Base-by-base conservation (phyloP, 768 basidiomycete genomes). In the Termitomyces bulborhizus region DNA sequence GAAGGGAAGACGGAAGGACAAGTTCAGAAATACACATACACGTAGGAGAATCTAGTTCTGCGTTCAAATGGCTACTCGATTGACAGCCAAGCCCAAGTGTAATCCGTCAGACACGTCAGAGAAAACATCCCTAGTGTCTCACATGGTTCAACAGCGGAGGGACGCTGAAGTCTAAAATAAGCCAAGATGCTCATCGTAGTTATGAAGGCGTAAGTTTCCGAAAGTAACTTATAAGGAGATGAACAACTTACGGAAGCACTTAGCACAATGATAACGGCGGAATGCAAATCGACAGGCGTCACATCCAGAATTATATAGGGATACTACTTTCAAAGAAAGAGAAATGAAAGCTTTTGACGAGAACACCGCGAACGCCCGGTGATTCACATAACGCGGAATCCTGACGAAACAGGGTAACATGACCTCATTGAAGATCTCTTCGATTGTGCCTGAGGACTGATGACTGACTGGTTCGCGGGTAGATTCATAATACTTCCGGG, bases 361-460 rank as follows among this genome's bases (percentile, higher is more conserved):
- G 9, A 40, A 50, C 37, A 27, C 49, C 27, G 18, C 11, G 36
- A 49, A 50, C 2, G 6, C 39, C 48, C 27, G 49, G 49, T 50
- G n/a, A 50, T 50, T 40, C 49, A 50, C 37, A 34, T n/a, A 24
- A 27, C 26, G 21, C 21, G 6, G 26, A 18, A 16, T 27, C 7
- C 15, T 27, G 43, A 24, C 12, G 4, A 48, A 36, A 37, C 24
- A n/a, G 34, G 21, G 47, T 37, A 7, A 16, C 48, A 39, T 49
- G 48, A 49, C 48, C 36, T 49, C 48, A 49, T 50, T 40, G 26
- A 40, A 27, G 37, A 40, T 48, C 18, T 44, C 49, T 50, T 40
- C 49, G 26, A 39, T 39, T 39, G 49, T 50, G 26, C 49, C 49
- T 50, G 48, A 24, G 31, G 46, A 12, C 21, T 36, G 46, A 36